A percentile compares a stretch with the other conserved stretches of the same genome.
phyloP scores from a whole-genome alignment of 331 rosid species.

The Erythrophleum ivorense region DNA sequence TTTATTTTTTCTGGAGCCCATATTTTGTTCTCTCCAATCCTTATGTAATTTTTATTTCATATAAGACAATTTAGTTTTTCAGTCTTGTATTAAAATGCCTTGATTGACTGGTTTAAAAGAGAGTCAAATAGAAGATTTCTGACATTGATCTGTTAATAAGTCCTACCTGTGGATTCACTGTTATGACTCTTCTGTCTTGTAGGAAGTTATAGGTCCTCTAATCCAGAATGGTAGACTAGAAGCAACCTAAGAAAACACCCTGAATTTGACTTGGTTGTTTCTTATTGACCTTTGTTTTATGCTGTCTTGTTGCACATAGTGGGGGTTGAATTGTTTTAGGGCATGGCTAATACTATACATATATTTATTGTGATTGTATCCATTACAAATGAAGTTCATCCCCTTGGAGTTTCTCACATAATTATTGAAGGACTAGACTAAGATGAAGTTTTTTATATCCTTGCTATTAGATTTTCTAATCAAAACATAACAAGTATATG shows the following conservation, averaged over 20 bases:
- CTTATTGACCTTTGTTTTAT: neutral
- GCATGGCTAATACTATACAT: neutral
- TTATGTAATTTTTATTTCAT: neutral
- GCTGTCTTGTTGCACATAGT: neutral
- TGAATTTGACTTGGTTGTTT: neutral
- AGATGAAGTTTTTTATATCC: neutral
- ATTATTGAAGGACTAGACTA: neutral
- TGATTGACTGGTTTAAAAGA: neutral
- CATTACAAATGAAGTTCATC: no score
- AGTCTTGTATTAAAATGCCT: neutral
- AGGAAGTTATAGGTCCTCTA: neutral
- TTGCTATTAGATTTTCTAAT: neutral
- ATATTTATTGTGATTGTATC: neutral
- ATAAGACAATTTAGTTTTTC: neutral
- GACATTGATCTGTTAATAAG: neutral
- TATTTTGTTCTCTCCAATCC: neutral
- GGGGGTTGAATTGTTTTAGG: neutral
- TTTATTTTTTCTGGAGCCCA: neutral
- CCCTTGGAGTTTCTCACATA: neutral
- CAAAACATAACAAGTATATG: no score
- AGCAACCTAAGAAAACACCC: neutral
- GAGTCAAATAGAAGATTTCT: neutral
- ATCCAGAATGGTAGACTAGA: neutral
- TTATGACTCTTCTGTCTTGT: neutral
- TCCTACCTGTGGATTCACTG: neutral